Evolutionary conservation across 108 stramenopile species (phyloP).

Genomic region (Nannochloropsis oceanica): DNA sequence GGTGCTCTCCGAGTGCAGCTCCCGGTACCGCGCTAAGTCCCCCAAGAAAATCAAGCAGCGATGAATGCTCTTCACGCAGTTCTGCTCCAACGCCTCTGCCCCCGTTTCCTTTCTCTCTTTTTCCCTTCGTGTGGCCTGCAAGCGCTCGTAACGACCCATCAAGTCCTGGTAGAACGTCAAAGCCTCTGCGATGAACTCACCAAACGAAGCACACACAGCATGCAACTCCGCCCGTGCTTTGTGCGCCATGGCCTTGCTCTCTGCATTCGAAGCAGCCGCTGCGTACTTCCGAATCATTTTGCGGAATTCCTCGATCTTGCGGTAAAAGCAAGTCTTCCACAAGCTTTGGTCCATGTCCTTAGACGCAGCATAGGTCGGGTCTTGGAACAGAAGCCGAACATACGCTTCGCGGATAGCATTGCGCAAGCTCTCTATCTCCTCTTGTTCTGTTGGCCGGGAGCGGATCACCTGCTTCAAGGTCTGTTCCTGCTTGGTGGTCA

Average conservation of each 20-base stretch:
- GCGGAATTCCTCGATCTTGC: constrained; percentile 29
- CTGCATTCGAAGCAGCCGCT: background rate
- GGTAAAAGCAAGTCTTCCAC: constrained; percentile 30
- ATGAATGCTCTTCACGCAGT: constrained; percentile 10
- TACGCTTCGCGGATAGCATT: constrained; percentile 3
- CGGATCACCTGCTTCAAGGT: background rate
- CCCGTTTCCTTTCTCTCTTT: background rate
- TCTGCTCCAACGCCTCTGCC: background rate
- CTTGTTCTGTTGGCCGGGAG: background rate
- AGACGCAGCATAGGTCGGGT: constrained; percentile 11
- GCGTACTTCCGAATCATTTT: constrained; percentile 19
- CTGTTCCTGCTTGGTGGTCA: background rate
- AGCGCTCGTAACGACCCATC: constrained; percentile 5
- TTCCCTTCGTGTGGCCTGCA: constrained; percentile 13
- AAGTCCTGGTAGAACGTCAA: constrained; percentile 14
- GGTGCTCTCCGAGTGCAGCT: constrained; percentile 18
- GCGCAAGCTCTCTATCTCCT: background rate
- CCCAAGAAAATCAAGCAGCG: constrained; percentile 32
- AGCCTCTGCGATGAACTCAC: constrained; percentile 11
- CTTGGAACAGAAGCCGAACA: background rate
- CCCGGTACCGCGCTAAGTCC: constrained; percentile 25
- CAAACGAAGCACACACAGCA: constrained; percentile 11
- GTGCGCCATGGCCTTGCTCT: background rate
- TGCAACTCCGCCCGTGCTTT: constrained; percentile 18
- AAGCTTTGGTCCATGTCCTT: constrained; percentile 11